phyloP scores from a whole-genome alignment of 2,329 filamentous ascomycete genomes.

The Alternaria viburni region DNA sequence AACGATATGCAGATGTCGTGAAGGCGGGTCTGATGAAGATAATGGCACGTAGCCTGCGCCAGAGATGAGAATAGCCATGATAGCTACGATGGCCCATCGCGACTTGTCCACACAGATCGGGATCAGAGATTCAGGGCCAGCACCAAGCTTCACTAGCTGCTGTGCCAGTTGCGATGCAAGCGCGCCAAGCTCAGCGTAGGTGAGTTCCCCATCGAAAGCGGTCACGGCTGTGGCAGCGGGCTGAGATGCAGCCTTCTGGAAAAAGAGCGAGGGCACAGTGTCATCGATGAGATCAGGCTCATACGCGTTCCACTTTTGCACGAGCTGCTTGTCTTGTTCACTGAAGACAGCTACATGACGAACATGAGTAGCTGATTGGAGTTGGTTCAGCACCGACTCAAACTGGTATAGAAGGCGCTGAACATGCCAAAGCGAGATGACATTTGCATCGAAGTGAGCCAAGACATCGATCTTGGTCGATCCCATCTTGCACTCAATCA shows the following conservation, averaged over 20 bases:
- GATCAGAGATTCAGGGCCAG: constrained; percentile 43
- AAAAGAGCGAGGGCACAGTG: constrained; percentile 35
- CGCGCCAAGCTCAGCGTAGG: constrained; percentile 33
- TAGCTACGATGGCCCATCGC: constrained; percentile 44
- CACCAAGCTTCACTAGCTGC: constrained; percentile 37
- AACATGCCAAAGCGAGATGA: constrained; percentile 36
- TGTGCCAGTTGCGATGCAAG: constrained; percentile 35
- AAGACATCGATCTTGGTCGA: constrained; percentile 26
- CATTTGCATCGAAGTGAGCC: constrained; percentile 35
- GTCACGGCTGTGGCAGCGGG: constrained; percentile 33
- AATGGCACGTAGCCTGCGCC: constrained; percentile 43
- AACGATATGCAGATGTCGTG: constrained; percentile 36
- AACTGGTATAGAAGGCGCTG: constrained; percentile 40
- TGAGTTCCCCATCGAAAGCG: constrained; percentile 40
- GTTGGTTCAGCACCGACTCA: constrained; percentile 34
- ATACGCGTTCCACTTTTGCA: constrained; percentile 31
- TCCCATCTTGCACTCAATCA: constrained; percentile 38
- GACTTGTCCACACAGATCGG: constrained; percentile 48
- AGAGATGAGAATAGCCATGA: constrained; percentile 46
- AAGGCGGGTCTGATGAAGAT: constrained; percentile 34
- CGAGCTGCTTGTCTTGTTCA: constrained; percentile 30
- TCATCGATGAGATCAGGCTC: constrained; percentile 30
- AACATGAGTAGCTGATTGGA: constrained; percentile 29
- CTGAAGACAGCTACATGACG: constrained; percentile 36
- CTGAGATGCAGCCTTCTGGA: constrained; percentile 21